phyloP scores from a whole-genome alignment of 805 yeast genomes.

The Pichia heedii region DNA sequence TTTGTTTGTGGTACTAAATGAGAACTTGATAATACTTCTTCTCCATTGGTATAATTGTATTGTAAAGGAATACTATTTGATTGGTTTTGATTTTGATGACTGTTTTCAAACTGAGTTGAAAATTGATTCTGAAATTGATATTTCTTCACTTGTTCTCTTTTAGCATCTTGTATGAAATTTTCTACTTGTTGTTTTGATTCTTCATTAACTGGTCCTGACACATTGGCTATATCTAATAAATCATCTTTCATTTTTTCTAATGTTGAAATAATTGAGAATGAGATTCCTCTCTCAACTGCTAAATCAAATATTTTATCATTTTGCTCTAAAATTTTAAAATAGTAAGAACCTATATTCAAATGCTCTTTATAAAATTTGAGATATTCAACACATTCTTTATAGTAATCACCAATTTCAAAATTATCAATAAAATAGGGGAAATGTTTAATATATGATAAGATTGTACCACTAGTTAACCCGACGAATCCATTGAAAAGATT shows the following conservation, averaged over 20 bases:
- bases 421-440: background rate
- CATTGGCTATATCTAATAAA: background rate
- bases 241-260: conserved; percentile 1
- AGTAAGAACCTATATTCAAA: background rate
- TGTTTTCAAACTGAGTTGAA: too few species aligned
- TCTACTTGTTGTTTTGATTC: background rate
- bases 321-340: background rate
- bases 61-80: too few species aligned
- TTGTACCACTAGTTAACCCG: conserved; percentile 1
- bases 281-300: background rate
- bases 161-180: background rate
- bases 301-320: conserved; percentile 2
- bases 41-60: too few species aligned
- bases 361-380: background rate
- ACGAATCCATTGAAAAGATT: conserved; percentile 2
- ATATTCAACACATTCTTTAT: background rate
- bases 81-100: too few species aligned
- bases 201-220: background rate
- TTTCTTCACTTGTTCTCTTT: background rate
- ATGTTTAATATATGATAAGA: conserved; percentile 1
- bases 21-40: too few species aligned
- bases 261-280: background rate
- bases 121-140: background rate
- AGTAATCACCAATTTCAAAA: background rate
- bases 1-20: too few species aligned